A percentile compares a stretch with the other conserved stretches of the same genome.
phyloP scores from a whole-genome alignment of 2,329 filamentous ascomycete genomes.

The Zarea fungicola region DNA sequence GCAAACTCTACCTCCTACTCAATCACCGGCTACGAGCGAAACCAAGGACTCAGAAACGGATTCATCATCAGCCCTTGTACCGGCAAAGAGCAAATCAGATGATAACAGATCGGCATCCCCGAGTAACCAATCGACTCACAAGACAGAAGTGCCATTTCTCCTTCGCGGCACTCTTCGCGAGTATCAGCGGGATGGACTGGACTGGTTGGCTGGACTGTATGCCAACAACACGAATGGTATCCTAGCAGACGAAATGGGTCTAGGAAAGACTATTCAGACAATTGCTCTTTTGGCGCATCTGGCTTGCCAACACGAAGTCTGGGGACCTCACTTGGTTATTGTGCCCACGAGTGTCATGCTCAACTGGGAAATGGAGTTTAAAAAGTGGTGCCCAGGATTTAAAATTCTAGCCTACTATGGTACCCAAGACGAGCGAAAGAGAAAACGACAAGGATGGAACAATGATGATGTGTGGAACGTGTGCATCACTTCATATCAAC shows the following conservation, averaged over 20 bases:
- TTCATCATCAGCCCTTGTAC: conserved; percentile 36
- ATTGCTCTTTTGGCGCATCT: conserved; percentile 91
- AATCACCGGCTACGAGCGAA: conserved; percentile 45
- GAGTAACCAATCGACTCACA: conserved; percentile 35
- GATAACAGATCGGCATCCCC: conserved; percentile 31
- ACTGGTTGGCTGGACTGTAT: conserved; percentile 94
- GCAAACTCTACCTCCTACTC: conserved; percentile 39
- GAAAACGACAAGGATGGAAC: conserved; percentile 89
- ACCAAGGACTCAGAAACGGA: conserved; percentile 43
- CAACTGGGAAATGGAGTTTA: conserved; percentile 99
- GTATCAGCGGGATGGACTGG: conserved; percentile 94
- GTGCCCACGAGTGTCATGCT: conserved; percentile 98
- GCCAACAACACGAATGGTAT: conserved; percentile 93
- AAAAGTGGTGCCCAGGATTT: conserved; percentile 97
- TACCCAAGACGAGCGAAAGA: conserved; percentile 82
- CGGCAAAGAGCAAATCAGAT: conserved; percentile 24
- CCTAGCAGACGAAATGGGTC: conserved; percentile 94
- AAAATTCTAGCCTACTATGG: conserved; percentile 98
- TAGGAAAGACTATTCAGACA: conserved; percentile 97
- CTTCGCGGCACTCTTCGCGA: conserved; percentile 85
- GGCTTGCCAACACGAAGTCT: conserved; percentile 82
- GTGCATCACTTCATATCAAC: conserved; percentile 94
- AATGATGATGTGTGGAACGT: conserved; percentile 95
- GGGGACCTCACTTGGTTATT: conserved; percentile 93
- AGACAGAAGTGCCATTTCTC: conserved; percentile 73